A percentile compares a stretch with the other conserved stretches of the same genome.
Evolutionary conservation across 257 asterid genomes (phyloP).

Genomic region (Nicotiana otophora): DNA sequence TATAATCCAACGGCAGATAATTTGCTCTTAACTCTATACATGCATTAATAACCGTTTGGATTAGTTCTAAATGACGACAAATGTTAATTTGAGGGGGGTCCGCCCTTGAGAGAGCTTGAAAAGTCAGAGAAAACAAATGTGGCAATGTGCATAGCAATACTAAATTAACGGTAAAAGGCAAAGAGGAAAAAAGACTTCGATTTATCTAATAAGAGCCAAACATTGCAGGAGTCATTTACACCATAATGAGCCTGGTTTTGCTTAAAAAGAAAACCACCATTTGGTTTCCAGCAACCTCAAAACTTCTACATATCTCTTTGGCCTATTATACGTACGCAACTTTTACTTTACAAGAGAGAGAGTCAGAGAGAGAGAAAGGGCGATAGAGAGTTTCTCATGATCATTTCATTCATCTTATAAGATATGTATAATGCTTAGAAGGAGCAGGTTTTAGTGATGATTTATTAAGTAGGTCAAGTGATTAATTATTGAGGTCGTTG

Average conservation of each 20-base stretch:
- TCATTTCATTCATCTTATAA: slow-evolving; percentile 8
- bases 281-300: neutral
- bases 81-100: neutral
- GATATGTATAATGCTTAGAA: neutral
- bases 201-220: slow-evolving; percentile 10
- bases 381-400: neutral
- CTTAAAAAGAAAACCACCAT: neutral
- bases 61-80: neutral
- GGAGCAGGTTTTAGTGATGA: neutral
- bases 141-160: neutral
- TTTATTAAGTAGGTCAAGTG: slow-evolving; percentile 2
- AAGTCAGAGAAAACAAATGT: neutral
- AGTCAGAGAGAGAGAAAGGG: neutral
- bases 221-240: slow-evolving; percentile 16
- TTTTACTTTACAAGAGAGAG: slow-evolving; percentile 19
- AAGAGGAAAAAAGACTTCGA: neutral
- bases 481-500: slow-evolving; percentile 34
- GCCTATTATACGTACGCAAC: neutral
- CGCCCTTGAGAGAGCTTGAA: neutral
- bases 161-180: neutral
- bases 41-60: neutral
- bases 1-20: neutral
- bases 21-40: neutral
- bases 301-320: slow-evolving; percentile 11
- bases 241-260: slow-evolving; percentile 10